Conservation (phyloP, 169 alveolate genomes). For the Plasmodium gonderi region DNA sequence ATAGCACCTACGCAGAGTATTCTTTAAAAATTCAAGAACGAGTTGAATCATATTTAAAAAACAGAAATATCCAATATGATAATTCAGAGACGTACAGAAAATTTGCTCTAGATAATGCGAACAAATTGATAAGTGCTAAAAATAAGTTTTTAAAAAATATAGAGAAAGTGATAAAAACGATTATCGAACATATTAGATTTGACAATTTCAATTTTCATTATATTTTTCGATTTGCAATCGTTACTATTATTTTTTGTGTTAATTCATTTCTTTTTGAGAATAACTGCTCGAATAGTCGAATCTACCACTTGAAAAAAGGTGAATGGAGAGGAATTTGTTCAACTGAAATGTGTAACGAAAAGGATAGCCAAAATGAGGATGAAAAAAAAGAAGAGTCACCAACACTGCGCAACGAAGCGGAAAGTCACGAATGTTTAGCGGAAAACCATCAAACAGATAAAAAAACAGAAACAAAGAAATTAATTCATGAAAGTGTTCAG, state of each 20-base stretch:
- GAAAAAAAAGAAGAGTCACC: background rate
- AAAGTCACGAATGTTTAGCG: background rate
- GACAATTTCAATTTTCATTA: constrained; percentile 39
- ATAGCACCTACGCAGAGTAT: constrained; percentile 16
- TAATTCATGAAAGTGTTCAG: background rate
- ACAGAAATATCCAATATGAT: constrained; percentile 11
- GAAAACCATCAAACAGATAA: background rate
- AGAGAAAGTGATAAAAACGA: constrained; percentile 70
- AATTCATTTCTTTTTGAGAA: constrained; percentile 46
- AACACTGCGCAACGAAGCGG: background rate
- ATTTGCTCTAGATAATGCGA: constrained; percentile 32
- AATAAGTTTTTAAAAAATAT: constrained; percentile 49
- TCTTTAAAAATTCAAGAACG: constrained; percentile 26
- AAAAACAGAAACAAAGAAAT: background rate
- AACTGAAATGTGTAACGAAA: background rate
- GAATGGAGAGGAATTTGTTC: background rate
- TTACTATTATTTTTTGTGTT: constrained; percentile 53
- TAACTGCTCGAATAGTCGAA: constrained; percentile 30
- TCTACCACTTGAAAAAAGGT: constrained; percentile 2
- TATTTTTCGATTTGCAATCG: constrained; percentile 17
- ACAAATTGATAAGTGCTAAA: constrained; percentile 35
- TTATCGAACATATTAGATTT: constrained; percentile 54
- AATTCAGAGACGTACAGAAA: constrained; percentile 5
- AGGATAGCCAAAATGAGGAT: background rate
- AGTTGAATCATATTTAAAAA: constrained; percentile 27